Base-by-base conservation (phyloP, 192 early-diverging fungal species). In the Haplosporangium gracile region DNA sequence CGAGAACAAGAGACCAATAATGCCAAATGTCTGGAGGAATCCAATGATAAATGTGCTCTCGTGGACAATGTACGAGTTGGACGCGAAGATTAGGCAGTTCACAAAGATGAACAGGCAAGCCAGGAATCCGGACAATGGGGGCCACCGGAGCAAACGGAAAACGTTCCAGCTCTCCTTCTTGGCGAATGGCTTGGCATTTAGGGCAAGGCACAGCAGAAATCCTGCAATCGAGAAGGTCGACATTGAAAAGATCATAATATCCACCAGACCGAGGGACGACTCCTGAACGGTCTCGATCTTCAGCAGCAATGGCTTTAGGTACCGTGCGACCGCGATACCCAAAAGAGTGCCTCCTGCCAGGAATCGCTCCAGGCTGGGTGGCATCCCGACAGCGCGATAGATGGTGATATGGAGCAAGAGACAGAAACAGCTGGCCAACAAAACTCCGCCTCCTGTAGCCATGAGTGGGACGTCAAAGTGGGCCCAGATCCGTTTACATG, bases 61-160 rank as follows among this genome's bases (percentile, higher is more conserved):
- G 90, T 91, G 94, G 42, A 98, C 91, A 2, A 96, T 97, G 80
- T 95, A 98, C 80, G 95, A 97, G 89, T 99, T 97, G 10, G 97
- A 98, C 0, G 92, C 93, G 65, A 96, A 95, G 1, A 93, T 91
- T 49, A 94, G 81, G 18, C 91, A 89, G 76, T 96, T 95, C 20
- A 93, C 68, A 38, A 93, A 69, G 34, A 90, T 76, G 34, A 94
- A 87, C 70, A 89, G 79, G 40, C 88, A 80, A 13, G 85, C 83
- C 34, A 80, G 38, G 47, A 92, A 91, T 70, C 82, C 82, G 0
- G 85, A 82, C 11, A 86, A 32, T 60, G 86, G 80, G 5, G 82
- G 81, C 75, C 51, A 73, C 9, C 78, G 69, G 29, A 73, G 73
- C 49, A 80, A 78, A 5, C 89, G 76, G 20, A 80, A 29, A 20